A percentile compares a stretch with the other conserved stretches of the same genome.
Evolutionary conservation across 2,329 filamentous ascomycete genomes (phyloP).

Genomic region (Botrytis paeoniae): DNA sequence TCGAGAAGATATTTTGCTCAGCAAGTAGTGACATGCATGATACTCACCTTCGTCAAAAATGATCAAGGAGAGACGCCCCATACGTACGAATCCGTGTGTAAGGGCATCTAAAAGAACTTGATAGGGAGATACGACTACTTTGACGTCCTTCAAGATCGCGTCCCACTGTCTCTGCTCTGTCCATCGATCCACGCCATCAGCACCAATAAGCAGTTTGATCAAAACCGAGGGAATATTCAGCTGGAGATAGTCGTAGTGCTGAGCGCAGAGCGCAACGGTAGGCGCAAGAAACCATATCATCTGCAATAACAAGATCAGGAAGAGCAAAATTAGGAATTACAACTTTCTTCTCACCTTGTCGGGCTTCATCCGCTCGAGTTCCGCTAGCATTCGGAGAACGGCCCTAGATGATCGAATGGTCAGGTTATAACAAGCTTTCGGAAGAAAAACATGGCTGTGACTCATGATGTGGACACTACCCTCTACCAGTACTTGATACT

Average conservation of each 20-base stretch:
- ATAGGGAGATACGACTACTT: slow-evolving; percentile 61
- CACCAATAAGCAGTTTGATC: slow-evolving; percentile 52
- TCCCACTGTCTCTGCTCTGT: slow-evolving; percentile 59
- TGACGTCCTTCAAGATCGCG: slow-evolving; percentile 51
- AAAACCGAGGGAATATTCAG: slow-evolving; percentile 55
- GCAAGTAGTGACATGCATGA: neutral
- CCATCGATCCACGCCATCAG: slow-evolving; percentile 61
- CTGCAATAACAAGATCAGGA: slow-evolving; percentile 34
- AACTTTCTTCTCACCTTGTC: slow-evolving; percentile 49
- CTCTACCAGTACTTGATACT: neutral
- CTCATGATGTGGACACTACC: neutral
- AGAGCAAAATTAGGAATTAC: neutral
- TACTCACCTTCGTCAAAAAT: slow-evolving; percentile 63
- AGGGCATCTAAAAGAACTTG: slow-evolving; percentile 59
- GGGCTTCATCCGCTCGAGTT: slow-evolving; percentile 53
- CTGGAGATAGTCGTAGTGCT: slow-evolving; percentile 61
- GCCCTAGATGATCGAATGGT: slow-evolving; percentile 40
- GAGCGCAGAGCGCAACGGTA: slow-evolving; percentile 63
- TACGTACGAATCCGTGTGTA: slow-evolving; percentile 57
- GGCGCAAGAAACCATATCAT: slow-evolving; percentile 72
- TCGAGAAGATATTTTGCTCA: neutral
- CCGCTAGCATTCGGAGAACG: slow-evolving; percentile 62
- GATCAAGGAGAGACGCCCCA: slow-evolving; percentile 53
- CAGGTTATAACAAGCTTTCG: neutral
- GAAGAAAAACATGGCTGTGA: neutral